Conservation (phyloP, 352 stramenopile species). For the Elongisporangium prolatum region DNA sequence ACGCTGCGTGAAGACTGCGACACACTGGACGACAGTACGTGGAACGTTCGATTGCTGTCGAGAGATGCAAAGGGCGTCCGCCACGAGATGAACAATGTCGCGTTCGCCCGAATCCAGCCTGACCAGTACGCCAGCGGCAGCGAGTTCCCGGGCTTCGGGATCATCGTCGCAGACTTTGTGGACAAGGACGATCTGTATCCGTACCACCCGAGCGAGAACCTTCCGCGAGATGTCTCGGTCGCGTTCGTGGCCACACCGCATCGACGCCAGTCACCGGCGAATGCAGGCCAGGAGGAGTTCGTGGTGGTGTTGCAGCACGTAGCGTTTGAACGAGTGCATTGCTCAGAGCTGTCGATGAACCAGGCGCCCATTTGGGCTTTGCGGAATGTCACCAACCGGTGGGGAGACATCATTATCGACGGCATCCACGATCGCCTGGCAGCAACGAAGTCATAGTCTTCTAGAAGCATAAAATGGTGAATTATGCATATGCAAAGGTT, state of each 20-base stretch:
- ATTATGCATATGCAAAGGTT: too few species aligned
- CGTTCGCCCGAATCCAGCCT: conserved; percentile 16
- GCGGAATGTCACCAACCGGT: conserved; percentile 26
- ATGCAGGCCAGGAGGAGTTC: conserved; percentile 12
- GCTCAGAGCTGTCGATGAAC: conserved; percentile 17
- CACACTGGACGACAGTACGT: conserved; percentile 7
- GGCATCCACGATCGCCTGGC: conserved; percentile 7
- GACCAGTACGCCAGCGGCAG: conserved; percentile 5
- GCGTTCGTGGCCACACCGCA: conserved; percentile 10
- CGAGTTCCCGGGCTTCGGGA: conserved; percentile 9
- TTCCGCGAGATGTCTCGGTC: conserved; percentile 13
- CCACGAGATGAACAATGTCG: conserved; percentile 15
- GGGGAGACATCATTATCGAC: conserved; percentile 25
- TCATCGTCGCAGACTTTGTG: conserved; percentile 18
- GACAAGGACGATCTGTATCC: conserved; percentile 23
- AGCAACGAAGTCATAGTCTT: not conserved
- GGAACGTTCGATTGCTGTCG: conserved; percentile 19
- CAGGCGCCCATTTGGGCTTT: conserved; percentile 19
- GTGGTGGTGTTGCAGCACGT: conserved; percentile 26
- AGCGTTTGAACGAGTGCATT: conserved; percentile 21
- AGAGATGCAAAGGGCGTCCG: conserved; percentile 6
- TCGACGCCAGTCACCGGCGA: not conserved
- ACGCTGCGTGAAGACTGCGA: conserved; percentile 20
- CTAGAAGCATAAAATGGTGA: too few species aligned
- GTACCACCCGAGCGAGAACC: conserved; percentile 11